Percentiles rank a stretch among this genome's conserved stretches.
Evolutionary conservation across 2,329 filamentous ascomycete species (phyloP).

Genomic region (Didymosphaeria variabile): DNA sequence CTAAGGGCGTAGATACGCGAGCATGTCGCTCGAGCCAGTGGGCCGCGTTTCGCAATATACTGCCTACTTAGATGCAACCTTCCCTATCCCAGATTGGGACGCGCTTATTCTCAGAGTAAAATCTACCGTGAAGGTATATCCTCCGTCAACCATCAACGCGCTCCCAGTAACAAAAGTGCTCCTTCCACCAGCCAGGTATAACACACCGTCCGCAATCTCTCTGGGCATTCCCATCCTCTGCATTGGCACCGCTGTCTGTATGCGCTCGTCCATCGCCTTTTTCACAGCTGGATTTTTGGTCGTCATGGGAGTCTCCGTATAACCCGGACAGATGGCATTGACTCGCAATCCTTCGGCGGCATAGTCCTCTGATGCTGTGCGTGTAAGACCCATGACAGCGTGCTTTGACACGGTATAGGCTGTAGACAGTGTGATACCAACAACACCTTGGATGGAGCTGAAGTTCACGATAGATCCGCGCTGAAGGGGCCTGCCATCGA

Average conservation of each 20-base stretch:
- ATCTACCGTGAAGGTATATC: constrained; percentile 23
- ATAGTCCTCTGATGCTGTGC: constrained; percentile 55
- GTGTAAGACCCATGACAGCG: constrained; percentile 54
- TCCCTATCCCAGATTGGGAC: too few relatives aligned
- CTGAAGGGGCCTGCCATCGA: constrained; percentile 40
- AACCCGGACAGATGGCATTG: constrained; percentile 47
- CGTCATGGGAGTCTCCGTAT: constrained; percentile 35
- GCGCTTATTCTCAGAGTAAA: too few relatives aligned
- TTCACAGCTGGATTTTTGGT: constrained; percentile 28
- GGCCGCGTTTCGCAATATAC: background rate
- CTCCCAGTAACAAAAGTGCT: constrained; percentile 38
- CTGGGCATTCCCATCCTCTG: constrained; percentile 28
- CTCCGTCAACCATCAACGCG: constrained; percentile 34
- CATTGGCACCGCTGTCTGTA: constrained; percentile 36
- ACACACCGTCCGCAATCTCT: constrained; percentile 40
- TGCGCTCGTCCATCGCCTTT: constrained; percentile 36
- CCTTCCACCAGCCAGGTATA: constrained; percentile 36
- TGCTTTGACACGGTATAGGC: constrained; percentile 52
- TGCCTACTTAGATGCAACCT: background rate
- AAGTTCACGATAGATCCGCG: constrained; percentile 51
- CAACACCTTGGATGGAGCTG: constrained; percentile 49
- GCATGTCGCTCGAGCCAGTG: background rate
- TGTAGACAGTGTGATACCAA: constrained; percentile 51
- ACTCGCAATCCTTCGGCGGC: constrained; percentile 52
- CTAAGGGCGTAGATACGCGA: background rate